These are phyloP conservation scores for Cordyceps fumosorosea DNA, from an alignment of 2,329 filamentous ascomycete species.

Conservation along the genomic window DNA sequence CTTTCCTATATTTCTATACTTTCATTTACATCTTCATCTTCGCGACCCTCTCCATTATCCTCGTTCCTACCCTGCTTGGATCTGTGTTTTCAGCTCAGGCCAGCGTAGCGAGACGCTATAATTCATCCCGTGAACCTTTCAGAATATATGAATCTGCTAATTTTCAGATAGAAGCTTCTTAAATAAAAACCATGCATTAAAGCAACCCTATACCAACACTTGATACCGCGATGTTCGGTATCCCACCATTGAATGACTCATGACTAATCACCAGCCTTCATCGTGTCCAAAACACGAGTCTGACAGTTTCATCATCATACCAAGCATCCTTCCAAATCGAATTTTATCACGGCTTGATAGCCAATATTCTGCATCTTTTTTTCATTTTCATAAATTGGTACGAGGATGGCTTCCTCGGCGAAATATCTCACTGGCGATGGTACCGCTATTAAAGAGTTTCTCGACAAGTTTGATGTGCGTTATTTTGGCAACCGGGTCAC, in stretches of 20 bases:
- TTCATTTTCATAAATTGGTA: not conserved
- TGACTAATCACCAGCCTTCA: constrained; percentile 1
- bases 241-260: not conserved
- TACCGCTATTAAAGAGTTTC: constrained; percentile 70
- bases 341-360: too few species aligned
- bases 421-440: constrained; percentile 74
- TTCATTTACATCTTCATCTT: too few species aligned
- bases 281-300: not conserved
- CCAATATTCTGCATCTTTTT: not conserved
- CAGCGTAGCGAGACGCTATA: too few species aligned
- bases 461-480: constrained; percentile 87
- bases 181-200: too few species aligned
- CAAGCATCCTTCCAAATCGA: too few species aligned
- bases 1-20: too few species aligned
- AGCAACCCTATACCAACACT: too few species aligned
- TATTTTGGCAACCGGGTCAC: constrained; percentile 18
- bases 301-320: not conserved
- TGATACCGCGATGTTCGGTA: not conserved
- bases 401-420: constrained; percentile 25
- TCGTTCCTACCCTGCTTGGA: not conserved
- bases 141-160: too few species aligned
- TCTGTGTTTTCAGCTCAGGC: too few species aligned
- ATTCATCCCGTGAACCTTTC: too few species aligned
- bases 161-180: too few species aligned
- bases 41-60: too few species aligned